These are phyloP conservation scores for Ganoderma boninense DNA, from an alignment of 1,284 basidiomycete genomes.

Conservation along the genomic window DNA sequence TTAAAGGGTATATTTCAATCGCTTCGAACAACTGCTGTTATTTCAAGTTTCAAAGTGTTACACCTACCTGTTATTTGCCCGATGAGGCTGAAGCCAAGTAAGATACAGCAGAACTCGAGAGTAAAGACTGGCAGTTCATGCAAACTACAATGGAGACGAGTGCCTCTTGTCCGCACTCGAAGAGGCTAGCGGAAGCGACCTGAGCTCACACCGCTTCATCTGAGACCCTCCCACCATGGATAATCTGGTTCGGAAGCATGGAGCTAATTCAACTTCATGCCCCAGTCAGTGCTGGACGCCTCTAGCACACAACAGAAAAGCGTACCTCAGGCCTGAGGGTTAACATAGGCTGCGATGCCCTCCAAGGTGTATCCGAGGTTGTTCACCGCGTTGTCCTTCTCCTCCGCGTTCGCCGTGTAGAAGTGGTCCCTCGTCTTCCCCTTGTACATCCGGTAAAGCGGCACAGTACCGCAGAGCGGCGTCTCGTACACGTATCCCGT, in stretches of 20 bases:
- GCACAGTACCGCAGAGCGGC: conserved; percentile 14
- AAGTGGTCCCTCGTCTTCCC: conserved; percentile 14
- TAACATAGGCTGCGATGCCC: conserved; percentile 15
- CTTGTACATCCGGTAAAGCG: conserved; percentile 22
- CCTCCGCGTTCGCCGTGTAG: conserved; percentile 20
- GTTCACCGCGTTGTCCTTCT: conserved; percentile 13
- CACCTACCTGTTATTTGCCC: not conserved
- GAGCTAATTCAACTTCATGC: not conserved
- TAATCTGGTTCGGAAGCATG: not conserved
- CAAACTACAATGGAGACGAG: not conserved
- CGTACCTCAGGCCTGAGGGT: conserved; percentile 6
- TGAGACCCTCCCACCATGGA: not conserved
- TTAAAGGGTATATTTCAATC: too few relatives aligned
- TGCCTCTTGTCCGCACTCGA: not conserved
- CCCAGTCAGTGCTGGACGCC: not conserved
- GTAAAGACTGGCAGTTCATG: not conserved
- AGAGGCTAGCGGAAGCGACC: not conserved
- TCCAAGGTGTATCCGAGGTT: conserved; percentile 14
- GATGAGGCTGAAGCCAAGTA: not conserved
- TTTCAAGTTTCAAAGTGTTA: too few relatives aligned
- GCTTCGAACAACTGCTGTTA: too few relatives aligned
- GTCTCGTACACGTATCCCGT: conserved; percentile 13
- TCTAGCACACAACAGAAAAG: not conserved
- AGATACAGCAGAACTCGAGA: not conserved
- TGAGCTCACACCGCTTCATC: not conserved